Base-by-base conservation (phyloP, 805 yeast genomes). In the Candida manassasensis region DNA sequence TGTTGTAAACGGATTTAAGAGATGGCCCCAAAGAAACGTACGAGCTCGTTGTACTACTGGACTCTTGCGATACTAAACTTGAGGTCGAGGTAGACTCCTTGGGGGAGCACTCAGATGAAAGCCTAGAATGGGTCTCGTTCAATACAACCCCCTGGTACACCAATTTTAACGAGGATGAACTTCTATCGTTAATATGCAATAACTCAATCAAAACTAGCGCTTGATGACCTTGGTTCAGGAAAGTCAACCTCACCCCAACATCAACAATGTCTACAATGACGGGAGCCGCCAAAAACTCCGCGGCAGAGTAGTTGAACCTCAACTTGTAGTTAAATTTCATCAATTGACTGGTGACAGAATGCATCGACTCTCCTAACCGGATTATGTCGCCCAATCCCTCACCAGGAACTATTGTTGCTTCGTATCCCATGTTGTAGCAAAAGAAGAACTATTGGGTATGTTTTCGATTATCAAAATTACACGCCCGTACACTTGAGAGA, bases 1-100 rank as follows among this genome's bases (percentile, higher is more conserved):
- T 71, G 45, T 77, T 75, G 51, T 78, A 78, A 3, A 77, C 61
- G 12, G 60, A 53, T 30, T 67, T 69, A 42, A 75, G 59, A 1
- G 36, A 36, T 5, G 42, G 37, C 15, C 42, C 39, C n/a, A 25
- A 21, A 2, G 29, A 36, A n/a, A 22, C n/a, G n/a, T 32, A 19
- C 5, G 39, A 27, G 9, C 35, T 28, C 6, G 14, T 9, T 2
- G 41, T 30, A 11, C 40, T 24, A 19, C 19, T 34, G 2, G 44
- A 35, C 5, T 39, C 21, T 4, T 29, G 19, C 15, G 42, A 31
- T 3, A 34, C 35, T n/a, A 28, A 18, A 11, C 34, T 32, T 6
- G 39, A 34, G n/a, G 36, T 24, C 4, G 36, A 33, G 11, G 40
- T 34, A 8, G 38, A 29, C 14, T 21, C 29, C 17, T 48, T 4